Base-by-base conservation (phyloP, 352 stramenopile species). In the Stramenopiles sp. region DNA sequence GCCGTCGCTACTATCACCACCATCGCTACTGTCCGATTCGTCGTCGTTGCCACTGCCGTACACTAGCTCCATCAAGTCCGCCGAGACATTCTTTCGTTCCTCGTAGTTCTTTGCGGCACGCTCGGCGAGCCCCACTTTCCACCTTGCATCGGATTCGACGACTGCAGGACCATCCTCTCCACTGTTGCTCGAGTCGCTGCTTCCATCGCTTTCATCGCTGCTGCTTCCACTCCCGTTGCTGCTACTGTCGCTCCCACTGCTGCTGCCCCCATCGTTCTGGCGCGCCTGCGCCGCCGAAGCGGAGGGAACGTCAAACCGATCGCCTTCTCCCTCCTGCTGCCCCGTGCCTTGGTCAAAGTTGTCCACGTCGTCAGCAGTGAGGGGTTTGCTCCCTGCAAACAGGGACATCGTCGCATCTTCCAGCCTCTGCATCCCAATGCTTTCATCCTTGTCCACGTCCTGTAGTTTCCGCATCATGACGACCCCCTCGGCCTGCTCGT, bases 391-490 rank as follows among this genome's bases (percentile, higher is more conserved):
- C 4, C 84, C 92, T 83, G 96, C 96, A 77, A 99, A 98, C 31
- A 99, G 84, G 48, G 90, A 91, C 25, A 99, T 80, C 75, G 88
- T 92, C 25, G 92, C 92, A 49, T 90, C 87, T 34, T 92, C 80
- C 77, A 98, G 88, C 33, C 93, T 91, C 73, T 63, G 12, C 43
- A 63, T 18, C 25, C 43, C 43, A 63, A 63, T 25, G 25, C 12
- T 18, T 18, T 98, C 90, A 78, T 98, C 94, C 0, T 98, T 84
- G 32, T 91, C 92, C 49, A 79, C 78, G 74, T 86, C 80, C 81
- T 99, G 95, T 73, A 99, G 83, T 76, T 88, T 93, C 78, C 94
- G 90, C 68, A 98, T 84, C 82, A 98, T 89, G 75, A 93, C 87
- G 30, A 94, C 90, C 34, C 88, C 88, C 81, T 97, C 87, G 1